phyloP scores from a whole-genome alignment of 2,329 filamentous ascomycete genomes.

The Diaporthe eres region DNA sequence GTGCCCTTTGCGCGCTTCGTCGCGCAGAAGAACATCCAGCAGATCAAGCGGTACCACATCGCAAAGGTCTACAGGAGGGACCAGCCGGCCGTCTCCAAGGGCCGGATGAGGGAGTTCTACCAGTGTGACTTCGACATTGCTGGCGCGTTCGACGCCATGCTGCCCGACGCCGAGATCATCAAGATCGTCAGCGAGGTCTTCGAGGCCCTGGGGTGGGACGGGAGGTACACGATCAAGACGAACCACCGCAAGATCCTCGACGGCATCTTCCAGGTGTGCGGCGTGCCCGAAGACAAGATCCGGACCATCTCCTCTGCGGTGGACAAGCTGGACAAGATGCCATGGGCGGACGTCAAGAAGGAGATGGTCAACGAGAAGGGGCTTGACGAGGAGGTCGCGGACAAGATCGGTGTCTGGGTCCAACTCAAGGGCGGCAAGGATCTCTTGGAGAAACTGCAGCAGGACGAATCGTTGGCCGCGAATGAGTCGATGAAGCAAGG shows the following conservation, averaged over 20 bases:
- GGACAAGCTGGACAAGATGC: constrained; percentile 94
- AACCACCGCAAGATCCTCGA: constrained; percentile 97
- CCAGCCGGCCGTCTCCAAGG: constrained; percentile 84
- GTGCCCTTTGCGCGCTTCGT: constrained; percentile 94
- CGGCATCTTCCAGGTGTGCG: constrained; percentile 91
- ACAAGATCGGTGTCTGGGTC: constrained; percentile 91
- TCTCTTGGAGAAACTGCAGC: constrained; percentile 78
- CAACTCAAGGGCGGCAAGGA: constrained; percentile 77
- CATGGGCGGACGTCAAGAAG: constrained; percentile 89
- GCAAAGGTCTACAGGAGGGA: constrained; percentile 87
- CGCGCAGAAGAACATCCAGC: constrained; percentile 86
- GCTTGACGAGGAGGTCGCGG: constrained; percentile 80
- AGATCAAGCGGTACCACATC: constrained; percentile 95
- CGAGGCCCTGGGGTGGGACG: constrained; percentile 78
- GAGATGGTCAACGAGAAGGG: constrained; percentile 97
- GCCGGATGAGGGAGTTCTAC: constrained; percentile 95
- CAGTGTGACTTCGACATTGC: constrained; percentile 98
- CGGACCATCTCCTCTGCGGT: constrained; percentile 92
- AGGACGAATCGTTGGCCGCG: constrained; percentile 75
- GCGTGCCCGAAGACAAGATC: constrained; percentile 89
- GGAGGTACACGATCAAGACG: constrained; percentile 83
- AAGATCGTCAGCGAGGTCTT: constrained; percentile 90
- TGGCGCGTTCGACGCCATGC: constrained; percentile 88
- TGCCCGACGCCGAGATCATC: constrained; percentile 91
- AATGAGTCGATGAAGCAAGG: constrained; percentile 85